Conservation (phyloP, 305 asterid genomes). For the Solanum hybrid region DNA sequence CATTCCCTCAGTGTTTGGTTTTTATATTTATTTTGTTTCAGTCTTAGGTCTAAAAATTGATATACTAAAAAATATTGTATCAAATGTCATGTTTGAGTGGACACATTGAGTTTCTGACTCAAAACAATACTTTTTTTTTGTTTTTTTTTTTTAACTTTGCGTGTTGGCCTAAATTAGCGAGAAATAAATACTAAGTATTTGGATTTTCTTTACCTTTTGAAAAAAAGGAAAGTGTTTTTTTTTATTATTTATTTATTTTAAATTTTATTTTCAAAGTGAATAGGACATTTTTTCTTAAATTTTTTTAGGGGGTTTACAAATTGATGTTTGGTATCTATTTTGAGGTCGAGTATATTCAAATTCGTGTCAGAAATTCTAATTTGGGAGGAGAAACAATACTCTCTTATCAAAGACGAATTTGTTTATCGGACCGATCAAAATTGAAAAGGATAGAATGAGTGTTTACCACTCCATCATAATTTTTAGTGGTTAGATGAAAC, state of each 20-base stretch:
- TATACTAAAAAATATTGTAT: conserved; percentile 25
- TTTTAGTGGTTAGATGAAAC: too few species aligned
- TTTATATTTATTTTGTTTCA: conserved; percentile 1
- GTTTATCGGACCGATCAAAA: neutral
- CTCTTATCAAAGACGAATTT: neutral
- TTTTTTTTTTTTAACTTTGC: neutral
- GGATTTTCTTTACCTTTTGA: neutral
- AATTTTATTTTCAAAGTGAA: neutral
- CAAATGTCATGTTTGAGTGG: conserved; percentile 26
- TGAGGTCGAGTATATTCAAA: neutral
- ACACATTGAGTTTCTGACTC: conserved; percentile 36
- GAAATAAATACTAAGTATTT: neutral
- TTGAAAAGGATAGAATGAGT: neutral
- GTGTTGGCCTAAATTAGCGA: conserved; percentile 6
- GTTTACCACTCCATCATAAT: neutral
- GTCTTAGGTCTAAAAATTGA: neutral
- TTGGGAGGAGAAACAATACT: neutral
- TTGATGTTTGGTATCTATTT: neutral
- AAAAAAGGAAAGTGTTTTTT: neutral
- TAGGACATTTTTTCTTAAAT: too few species aligned
- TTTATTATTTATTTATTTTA: too few species aligned
- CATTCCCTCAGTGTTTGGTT: conserved; percentile 9
- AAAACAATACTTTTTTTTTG: conserved; percentile 1
- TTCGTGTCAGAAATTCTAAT: neutral
- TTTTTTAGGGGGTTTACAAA: neutral